Evolutionary conservation across 2,329 filamentous ascomycete species (phyloP).

Genomic region (Juglanconis juglandina): DNA sequence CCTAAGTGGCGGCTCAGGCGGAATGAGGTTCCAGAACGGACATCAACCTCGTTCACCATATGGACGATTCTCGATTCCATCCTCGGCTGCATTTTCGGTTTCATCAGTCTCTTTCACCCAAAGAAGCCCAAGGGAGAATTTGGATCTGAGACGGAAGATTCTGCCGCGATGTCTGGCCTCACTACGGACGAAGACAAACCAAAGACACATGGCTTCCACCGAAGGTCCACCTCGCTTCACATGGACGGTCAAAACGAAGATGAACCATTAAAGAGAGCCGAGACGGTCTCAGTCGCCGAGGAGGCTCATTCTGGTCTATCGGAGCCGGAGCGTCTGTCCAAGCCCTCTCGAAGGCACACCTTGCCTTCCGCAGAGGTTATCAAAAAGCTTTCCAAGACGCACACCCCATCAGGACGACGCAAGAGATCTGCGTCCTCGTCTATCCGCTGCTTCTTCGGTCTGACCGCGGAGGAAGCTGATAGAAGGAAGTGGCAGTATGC

Average conservation of each 20-base stretch:
- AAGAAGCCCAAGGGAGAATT: slow-evolving; percentile 29
- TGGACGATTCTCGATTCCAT: neutral
- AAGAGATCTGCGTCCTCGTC: slow-evolving; percentile 64
- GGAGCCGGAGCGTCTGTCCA: neutral
- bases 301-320: neutral
- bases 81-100: neutral
- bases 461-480: slow-evolving; percentile 75
- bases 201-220: neutral
- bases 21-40: slow-evolving; percentile 36
- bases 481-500: slow-evolving; percentile 83
- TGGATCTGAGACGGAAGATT: slow-evolving; percentile 29
- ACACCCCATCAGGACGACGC: slow-evolving; percentile 61
- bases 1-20: slow-evolving; percentile 86
- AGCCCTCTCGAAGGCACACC: slow-evolving; percentile 44
- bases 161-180: slow-evolving; percentile 28
- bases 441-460: slow-evolving; percentile 69
- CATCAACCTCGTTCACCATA: slow-evolving; percentile 35
- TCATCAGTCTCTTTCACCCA: slow-evolving; percentile 29
- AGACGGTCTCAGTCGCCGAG: neutral
- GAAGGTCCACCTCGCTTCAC: neutral
- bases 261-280: neutral
- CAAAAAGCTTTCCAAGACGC: slow-evolving; percentile 39
- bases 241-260: neutral
- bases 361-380: slow-evolving; percentile 42
- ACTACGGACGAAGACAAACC: slow-evolving; percentile 26